These are phyloP conservation scores for Umbelopsis vinacea DNA, from an alignment of 192 early-diverging fungal species.

Conservation along the genomic window DNA sequence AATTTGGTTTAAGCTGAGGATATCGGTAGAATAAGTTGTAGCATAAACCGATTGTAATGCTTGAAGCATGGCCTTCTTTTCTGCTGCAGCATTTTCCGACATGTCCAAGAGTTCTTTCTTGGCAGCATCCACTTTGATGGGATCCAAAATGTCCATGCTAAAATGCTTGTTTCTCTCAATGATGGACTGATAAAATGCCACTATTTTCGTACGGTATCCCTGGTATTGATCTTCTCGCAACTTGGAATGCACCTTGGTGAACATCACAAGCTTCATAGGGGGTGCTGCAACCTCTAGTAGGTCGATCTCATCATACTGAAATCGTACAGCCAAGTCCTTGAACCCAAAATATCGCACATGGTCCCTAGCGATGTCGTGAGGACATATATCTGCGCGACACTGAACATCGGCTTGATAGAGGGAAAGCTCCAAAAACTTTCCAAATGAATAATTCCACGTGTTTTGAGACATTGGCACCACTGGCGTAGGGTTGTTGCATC, in stretches of 20 bases:
- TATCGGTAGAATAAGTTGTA: slow-evolving; percentile 78
- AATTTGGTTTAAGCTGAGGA: slow-evolving; percentile 78
- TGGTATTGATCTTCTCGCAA: slow-evolving; percentile 79
- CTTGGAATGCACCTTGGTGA: slow-evolving; percentile 59
- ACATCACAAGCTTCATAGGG: slow-evolving; percentile 65
- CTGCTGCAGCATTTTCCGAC: slow-evolving; percentile 68
- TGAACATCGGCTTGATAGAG: slow-evolving; percentile 80
- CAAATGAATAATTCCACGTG: slow-evolving; percentile 94
- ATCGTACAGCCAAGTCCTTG: slow-evolving; percentile 77
- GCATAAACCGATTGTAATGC: slow-evolving; percentile 82
- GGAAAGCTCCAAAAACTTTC: slow-evolving; percentile 92
- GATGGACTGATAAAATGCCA: slow-evolving; percentile 86
- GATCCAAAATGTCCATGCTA: slow-evolving; percentile 74
- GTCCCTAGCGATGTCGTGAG: slow-evolving; percentile 81
- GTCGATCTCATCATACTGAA: slow-evolving; percentile 75
- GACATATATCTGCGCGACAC: slow-evolving; percentile 70
- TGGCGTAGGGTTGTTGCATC: slow-evolving; percentile 71
- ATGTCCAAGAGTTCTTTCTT: slow-evolving; percentile 75
- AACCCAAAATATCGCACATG: slow-evolving; percentile 82
- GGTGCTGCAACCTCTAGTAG: slow-evolving; percentile 76
- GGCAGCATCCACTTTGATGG: slow-evolving; percentile 67
- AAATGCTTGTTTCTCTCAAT: slow-evolving; percentile 80
- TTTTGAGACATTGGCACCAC: slow-evolving; percentile 79
- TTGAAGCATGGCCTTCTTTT: slow-evolving; percentile 86
- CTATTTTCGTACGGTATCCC: slow-evolving; percentile 67